Percentiles rank a stretch among this genome's conserved stretches.
These are phyloP conservation scores for Coemansia sp. DNA, from an alignment of 192 early-diverging fungal genomes.

Conservation along the genomic window DNA sequence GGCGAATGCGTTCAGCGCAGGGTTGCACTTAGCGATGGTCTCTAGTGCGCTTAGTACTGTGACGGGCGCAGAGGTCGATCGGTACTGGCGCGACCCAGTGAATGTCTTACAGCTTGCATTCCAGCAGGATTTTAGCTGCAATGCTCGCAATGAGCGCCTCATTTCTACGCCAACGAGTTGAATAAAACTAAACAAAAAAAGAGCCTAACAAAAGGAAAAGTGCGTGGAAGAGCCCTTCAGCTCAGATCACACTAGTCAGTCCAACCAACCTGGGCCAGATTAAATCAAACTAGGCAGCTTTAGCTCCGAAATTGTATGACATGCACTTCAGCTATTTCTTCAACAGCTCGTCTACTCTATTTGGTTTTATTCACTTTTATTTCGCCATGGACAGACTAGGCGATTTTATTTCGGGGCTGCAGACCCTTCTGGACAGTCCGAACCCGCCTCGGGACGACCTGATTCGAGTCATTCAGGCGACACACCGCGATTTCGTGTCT, in stretches of 20 bases:
- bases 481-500: constrained; percentile 44
- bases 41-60: constrained; percentile 20
- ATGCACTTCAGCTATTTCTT: neutral
- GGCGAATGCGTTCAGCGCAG: constrained; percentile 28
- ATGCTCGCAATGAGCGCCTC: neutral
- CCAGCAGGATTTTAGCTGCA: neutral
- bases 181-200: neutral
- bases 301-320: too few relatives aligned
- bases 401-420: constrained; percentile 46
- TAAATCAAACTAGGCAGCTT: neutral
- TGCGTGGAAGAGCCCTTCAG: neutral
- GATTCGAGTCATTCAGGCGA: constrained; percentile 41
- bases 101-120: too few relatives aligned
- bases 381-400: constrained; percentile 39
- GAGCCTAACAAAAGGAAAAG: neutral
- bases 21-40: constrained; percentile 18
- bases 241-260: too few relatives aligned
- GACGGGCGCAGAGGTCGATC: neutral
- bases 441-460: constrained; percentile 43
- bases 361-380: neutral
- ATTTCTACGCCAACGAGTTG: neutral
- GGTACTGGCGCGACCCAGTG: neutral
- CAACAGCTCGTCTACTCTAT: neutral
- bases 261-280: neutral
- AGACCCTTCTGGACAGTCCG: constrained; percentile 48